A percentile compares a stretch with the other conserved stretches of the same genome.
phyloP scores from a whole-genome alignment of 345 rosid species.

The Populus alba region DNA sequence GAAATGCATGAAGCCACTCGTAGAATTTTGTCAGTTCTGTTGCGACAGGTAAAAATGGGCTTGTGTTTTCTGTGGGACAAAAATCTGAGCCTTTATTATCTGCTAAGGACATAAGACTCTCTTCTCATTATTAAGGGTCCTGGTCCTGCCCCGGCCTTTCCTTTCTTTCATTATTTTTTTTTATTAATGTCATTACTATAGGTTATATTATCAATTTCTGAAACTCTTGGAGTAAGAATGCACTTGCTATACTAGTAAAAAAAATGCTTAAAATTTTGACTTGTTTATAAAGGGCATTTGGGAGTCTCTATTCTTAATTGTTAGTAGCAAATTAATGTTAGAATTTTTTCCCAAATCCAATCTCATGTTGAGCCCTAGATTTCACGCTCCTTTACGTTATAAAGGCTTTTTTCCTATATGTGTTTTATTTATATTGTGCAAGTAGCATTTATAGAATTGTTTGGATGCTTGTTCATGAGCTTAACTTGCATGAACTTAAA shows the following conservation, averaged over 20 bases:
- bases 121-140: neutral
- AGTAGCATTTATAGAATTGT: neutral
- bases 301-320: neutral
- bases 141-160: neutral
- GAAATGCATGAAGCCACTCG: slow-evolving; percentile 97
- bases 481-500: neutral
- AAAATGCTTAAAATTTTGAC: neutral
- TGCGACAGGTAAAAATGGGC: slow-evolving; percentile 65
- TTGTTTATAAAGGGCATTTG: neutral
- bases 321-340: neutral
- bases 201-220: too few species aligned
- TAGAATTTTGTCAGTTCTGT: slow-evolving; percentile 75
- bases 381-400: neutral
- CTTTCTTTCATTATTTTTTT: neutral
- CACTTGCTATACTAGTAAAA: neutral
- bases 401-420: neutral
- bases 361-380: neutral
- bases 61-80: neutral
- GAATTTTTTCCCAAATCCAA: neutral
- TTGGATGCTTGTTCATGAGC: neutral
- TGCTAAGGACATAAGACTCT: neutral
- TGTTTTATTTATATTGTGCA: neutral
- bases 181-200: neutral
- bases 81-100: neutral
- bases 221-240: neutral